Base-by-base conservation (phyloP, 306 rosid genomes). In the Benincasa hispida region DNA sequence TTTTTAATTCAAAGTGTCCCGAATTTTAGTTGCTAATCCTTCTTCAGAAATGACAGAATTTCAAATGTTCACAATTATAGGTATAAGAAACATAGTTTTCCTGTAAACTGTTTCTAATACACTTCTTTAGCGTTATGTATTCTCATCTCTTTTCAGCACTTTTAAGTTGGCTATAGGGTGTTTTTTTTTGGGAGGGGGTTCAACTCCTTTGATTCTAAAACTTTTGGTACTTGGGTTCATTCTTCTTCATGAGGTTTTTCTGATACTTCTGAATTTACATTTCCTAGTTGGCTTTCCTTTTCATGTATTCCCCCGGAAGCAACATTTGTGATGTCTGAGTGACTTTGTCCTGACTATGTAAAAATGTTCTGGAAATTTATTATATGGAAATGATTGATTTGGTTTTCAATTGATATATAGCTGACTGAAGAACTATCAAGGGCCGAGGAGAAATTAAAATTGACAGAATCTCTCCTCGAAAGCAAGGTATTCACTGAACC, bases 381-480 rank as follows among this genome's bases (percentile, higher is more conserved):
- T 5, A 0, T 50, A 72, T 72, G 61, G 27, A 66, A 55, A 80
- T 78, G 77, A 66, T 53, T 81, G 76, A 87, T 81, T 75, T 81
- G 53, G 68, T 2, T 25, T 34, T 25, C 17, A 19, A 72, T 82
- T 45, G 22, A 37, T 32, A 77, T 85, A 72, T 78, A 95, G 99
- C 93, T 95, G 76, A 95, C 97, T 48, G 99, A 92, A 47, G 98
- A 95, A 78, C 82, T 95, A 77, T 87, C 91, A 1, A 95, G 82
- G 91, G 98, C 89, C 37, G 98, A 89, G 19, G 97, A 84, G 87
- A 95, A 92, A 89, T 88, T 95, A 76, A 95, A 95, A 82, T 82
- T 95, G 80, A 90, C 98, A 17, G 99, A 95, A 82, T 90, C 97
- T 78, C 93, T 92, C 81, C 91, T 95, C 54, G 98, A 95, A 85